Evolutionary conservation across 1,284 basidiomycete genomes (phyloP), one percentile per base, ranked within the genome.

Genomic region (Ceratorhiza oryzae-sativae): DNA sequence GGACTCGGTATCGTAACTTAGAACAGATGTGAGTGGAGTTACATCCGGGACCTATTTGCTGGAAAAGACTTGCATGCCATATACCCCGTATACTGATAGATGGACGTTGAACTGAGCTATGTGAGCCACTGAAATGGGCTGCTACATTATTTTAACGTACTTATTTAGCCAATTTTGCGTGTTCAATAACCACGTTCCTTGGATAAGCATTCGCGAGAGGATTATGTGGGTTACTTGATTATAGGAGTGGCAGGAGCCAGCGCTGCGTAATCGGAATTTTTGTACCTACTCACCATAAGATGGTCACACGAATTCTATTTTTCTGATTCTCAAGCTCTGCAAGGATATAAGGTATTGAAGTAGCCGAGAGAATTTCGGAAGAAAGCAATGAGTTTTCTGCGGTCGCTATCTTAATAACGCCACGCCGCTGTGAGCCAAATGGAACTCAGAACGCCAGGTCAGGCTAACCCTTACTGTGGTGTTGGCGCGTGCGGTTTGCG

Each of bases 161-260:
- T 55, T 71, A 41, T 61, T 73, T 58, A 27, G 65, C 58, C 8
- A 73, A 45, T 42, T 23, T 34, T 1, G 65, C 65, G 48, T 73
- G 67, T 15, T 45, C 67, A 2, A 71, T 23, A 15, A 71, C 59
- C 18, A 61, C 48, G 18, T 51, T 45, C 23, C 48, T 20, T n/a
- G 63, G 65, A 55, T 73, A 62, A 18, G 65, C 48, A 2, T 56
- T 36, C 5, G 46, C 72, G 5, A 73, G 56, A n/a, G 72, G 72
- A 49, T 73, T 73, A 27, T 73, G 72, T 18, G 72, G 72, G 48
- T 73, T 73, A 32, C 72, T 70, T 25, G 8, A 53, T 3, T 20
- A 12, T 25, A 32, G 27, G 48, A 23, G 41, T 12, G 27, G 18
- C 18, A 25, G 12, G 8, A 42, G 15, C 27, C 13, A 25, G 23